Percentiles rank a stretch among this genome's conserved stretches.
phyloP scores from a whole-genome alignment of 306 rosid species.

The Prosopis cineraria region DNA sequence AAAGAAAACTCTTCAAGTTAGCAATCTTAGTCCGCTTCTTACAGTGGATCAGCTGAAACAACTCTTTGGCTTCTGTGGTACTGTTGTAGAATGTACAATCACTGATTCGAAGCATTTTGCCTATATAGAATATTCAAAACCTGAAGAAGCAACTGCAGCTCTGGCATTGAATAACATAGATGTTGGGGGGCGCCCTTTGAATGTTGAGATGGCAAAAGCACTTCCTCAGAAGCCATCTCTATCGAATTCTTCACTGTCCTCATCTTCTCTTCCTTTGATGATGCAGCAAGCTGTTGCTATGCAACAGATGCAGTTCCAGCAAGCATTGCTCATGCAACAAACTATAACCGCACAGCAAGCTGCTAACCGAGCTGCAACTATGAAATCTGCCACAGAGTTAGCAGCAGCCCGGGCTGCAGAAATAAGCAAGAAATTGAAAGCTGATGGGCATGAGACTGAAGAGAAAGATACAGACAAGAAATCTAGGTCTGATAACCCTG shows the following conservation, averaged over 20 bases:
- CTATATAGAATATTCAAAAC: constrained; percentile 93
- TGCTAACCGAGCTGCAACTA: constrained; percentile 90
- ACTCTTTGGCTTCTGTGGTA: constrained; percentile 93
- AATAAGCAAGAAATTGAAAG: constrained; percentile 87
- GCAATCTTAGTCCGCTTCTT: constrained; percentile 99
- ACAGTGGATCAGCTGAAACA: constrained; percentile 95
- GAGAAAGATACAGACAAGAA: constrained; percentile 63
- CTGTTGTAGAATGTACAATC: constrained; percentile 91
- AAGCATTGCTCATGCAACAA: constrained; percentile 95
- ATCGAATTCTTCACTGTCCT: constrained; percentile 59
- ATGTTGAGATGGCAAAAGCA: constrained; percentile 99
- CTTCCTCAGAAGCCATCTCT: constrained; percentile 72
- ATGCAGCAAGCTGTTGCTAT: constrained; percentile 99
- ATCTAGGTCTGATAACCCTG: constrained; percentile 64
- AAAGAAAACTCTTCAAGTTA: constrained; percentile 97
- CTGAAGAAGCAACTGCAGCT: constrained; percentile 92
- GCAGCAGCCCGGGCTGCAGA: constrained; percentile 99
- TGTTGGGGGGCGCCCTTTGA: constrained; percentile 98
- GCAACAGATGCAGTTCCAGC: constrained; percentile 99
- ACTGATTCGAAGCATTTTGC: constrained; percentile 99
- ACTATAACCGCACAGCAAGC: constrained; percentile 94
- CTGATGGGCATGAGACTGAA: constrained; percentile 67
- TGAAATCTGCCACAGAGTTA: constrained; percentile 95
- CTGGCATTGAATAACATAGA: constrained; percentile 92
- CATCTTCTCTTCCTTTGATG: constrained; percentile 93